Conservation (phyloP, 2,329 filamentous ascomycete species). For the Sarocladiaceae sp. region DNA sequence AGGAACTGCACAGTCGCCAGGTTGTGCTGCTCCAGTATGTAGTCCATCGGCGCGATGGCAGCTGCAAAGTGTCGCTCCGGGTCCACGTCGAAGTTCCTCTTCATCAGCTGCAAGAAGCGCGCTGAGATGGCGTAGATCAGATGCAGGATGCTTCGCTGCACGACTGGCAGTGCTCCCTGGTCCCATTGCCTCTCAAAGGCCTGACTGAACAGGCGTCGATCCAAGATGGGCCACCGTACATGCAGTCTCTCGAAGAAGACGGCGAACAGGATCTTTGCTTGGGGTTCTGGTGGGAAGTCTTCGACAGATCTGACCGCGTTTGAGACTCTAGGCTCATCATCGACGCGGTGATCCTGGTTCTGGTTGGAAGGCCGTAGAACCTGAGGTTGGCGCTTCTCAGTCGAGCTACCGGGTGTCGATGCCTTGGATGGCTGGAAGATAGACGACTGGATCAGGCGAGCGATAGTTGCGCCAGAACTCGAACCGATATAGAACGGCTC, state of each 20-base stretch:
- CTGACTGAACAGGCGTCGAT: conserved; percentile 15
- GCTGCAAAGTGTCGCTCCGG: conserved; percentile 22
- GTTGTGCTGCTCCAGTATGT: conserved; percentile 26
- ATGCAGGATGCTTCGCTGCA: conserved; percentile 20
- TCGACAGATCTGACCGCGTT: too few species aligned
- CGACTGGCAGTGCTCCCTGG: conserved; percentile 15
- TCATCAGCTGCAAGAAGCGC: conserved; percentile 19
- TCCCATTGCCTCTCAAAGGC: conserved; percentile 17
- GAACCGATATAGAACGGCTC: conserved; percentile 22
- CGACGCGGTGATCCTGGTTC: too few species aligned
- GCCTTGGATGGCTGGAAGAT: conserved; percentile 15
- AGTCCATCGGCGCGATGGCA: conserved; percentile 24
- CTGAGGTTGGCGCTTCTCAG: too few species aligned
- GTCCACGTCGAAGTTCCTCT: conserved; percentile 18
- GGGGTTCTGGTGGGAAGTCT: conserved; percentile 13
- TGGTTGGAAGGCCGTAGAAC: too few species aligned
- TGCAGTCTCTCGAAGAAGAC: conserved; percentile 21
- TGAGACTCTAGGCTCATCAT: too few species aligned
- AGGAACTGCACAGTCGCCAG: conserved; percentile 25
- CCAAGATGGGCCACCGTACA: conserved; percentile 20
- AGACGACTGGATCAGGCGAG: conserved; percentile 20
- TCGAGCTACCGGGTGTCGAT: neutral
- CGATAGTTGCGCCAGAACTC: conserved; percentile 20
- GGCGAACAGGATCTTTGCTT: conserved; percentile 17
- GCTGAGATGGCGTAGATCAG: conserved; percentile 20